These are phyloP conservation scores for Suhomyces pyralidae DNA, from an alignment of 805 yeast species.

Conservation along the genomic window DNA sequence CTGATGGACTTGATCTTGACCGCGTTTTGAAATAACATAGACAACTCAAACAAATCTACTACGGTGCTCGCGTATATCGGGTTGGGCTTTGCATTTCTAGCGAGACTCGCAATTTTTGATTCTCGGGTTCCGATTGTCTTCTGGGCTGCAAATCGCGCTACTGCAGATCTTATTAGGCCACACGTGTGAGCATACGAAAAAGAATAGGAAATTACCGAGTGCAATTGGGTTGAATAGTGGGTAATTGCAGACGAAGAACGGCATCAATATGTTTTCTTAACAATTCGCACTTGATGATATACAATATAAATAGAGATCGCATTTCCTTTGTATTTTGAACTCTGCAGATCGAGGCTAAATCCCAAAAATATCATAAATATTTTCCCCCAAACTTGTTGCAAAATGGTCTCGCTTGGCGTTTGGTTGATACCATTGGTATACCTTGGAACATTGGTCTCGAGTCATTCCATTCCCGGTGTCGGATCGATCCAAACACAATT, in stretches of 20 bases:
- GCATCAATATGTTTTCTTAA: not conserved
- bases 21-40: not conserved
- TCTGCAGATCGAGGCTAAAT: not conserved
- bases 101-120: not conserved
- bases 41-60: not conserved
- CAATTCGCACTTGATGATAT: not conserved
- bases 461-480: slow-evolving; percentile 24
- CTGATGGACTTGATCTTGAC: not conserved
- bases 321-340: not conserved
- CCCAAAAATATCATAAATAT: not conserved
- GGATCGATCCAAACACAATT: slow-evolving; percentile 22
- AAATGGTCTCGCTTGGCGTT: not conserved
- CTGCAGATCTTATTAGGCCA: not conserved
- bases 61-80: not conserved
- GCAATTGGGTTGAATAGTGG: not conserved
- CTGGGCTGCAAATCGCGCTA: not conserved
- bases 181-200: not conserved
- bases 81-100: not conserved
- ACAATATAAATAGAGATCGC: not conserved
- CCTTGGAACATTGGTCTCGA: slow-evolving; percentile 7
- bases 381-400: not conserved
- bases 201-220: not conserved
- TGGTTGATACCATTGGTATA: not conserved
- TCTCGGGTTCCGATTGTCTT: not conserved
- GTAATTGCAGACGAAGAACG: not conserved